Percentiles rank a stretch among this genome's conserved stretches.
These are phyloP conservation scores for Pyrus bretschneideri DNA, from an alignment of 306 rosid genomes.

Conservation along the genomic window DNA sequence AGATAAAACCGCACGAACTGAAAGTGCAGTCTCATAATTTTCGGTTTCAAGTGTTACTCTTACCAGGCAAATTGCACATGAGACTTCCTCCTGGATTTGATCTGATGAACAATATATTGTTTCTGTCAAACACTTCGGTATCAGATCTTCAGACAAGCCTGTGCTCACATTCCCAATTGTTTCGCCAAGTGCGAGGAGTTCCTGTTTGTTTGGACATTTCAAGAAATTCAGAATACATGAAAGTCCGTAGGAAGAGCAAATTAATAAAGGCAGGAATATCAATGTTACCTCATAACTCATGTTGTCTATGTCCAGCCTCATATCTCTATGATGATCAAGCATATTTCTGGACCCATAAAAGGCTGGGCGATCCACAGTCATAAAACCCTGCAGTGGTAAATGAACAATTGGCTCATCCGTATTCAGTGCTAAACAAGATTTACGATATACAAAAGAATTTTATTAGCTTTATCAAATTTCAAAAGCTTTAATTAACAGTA, in stretches of 20 bases:
- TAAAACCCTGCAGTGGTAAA: constrained; percentile 48
- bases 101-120: constrained; percentile 71
- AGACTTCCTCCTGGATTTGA: constrained; percentile 60
- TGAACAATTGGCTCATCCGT: neutral
- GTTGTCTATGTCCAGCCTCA: constrained; percentile 82
- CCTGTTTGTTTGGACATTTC: constrained; percentile 37
- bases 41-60: constrained; percentile 6
- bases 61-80: constrained; percentile 74
- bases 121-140: constrained; percentile 64
- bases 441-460: neutral
- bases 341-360: constrained; percentile 55
- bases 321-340: constrained; percentile 74
- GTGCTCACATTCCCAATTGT: constrained; percentile 76
- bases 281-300: constrained; percentile 72
- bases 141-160: constrained; percentile 59
- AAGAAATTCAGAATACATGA: neutral
- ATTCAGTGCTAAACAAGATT: neutral
- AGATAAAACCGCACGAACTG: neutral
- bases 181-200: constrained; percentile 78
- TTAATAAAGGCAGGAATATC: neutral
- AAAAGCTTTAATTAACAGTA: neutral
- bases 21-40: neutral
- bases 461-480: neutral
- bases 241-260: neutral
- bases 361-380: constrained; percentile 56